Conservation (phyloP, 2,329 filamentous ascomycete species). For the Penicillium sumatraense region DNA sequence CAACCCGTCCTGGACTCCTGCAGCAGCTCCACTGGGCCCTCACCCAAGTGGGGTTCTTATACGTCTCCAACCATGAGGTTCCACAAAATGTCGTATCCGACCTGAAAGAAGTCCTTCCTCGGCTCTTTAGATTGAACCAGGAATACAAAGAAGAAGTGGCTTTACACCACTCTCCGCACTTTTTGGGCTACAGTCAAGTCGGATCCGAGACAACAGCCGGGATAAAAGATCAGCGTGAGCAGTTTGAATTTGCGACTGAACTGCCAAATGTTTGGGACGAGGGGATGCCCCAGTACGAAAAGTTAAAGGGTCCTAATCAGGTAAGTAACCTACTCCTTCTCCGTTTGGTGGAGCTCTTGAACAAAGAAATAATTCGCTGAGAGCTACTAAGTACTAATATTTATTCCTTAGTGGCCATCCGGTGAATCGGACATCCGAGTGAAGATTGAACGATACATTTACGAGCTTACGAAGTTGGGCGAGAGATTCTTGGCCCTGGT, state of each 20-base stretch:
- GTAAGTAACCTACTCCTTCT: slow-evolving; percentile 32
- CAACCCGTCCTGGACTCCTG: slow-evolving; percentile 43
- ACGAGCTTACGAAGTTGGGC: slow-evolving; percentile 56
- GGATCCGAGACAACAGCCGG: slow-evolving; percentile 63
- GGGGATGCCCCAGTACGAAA: slow-evolving; percentile 46
- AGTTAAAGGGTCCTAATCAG: slow-evolving; percentile 55
- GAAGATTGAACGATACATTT: slow-evolving; percentile 55
- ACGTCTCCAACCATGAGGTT: slow-evolving; percentile 30
- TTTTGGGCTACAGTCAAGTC: slow-evolving; percentile 62
- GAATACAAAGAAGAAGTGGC: slow-evolving; percentile 26
- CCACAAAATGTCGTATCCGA: slow-evolving; percentile 19
- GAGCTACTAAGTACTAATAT: no score
- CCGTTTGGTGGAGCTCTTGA: neutral
- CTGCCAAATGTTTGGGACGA: slow-evolving; percentile 44
- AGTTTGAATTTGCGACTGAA: slow-evolving; percentile 65
- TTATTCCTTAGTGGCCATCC: slow-evolving; percentile 54
- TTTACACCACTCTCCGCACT: slow-evolving; percentile 60
- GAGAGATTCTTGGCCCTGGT: slow-evolving; percentile 61
- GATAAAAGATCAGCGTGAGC: slow-evolving; percentile 58
- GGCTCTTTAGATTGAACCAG: slow-evolving; percentile 24
- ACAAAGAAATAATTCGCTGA: neutral
- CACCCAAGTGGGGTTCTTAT: slow-evolving; percentile 31
- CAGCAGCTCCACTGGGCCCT: slow-evolving; percentile 29
- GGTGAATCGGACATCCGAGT: slow-evolving; percentile 39
- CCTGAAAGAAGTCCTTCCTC: slow-evolving; percentile 23